Conservation (phyloP, 192 early-diverging fungal species). For the Coemansia guatemalensis region DNA sequence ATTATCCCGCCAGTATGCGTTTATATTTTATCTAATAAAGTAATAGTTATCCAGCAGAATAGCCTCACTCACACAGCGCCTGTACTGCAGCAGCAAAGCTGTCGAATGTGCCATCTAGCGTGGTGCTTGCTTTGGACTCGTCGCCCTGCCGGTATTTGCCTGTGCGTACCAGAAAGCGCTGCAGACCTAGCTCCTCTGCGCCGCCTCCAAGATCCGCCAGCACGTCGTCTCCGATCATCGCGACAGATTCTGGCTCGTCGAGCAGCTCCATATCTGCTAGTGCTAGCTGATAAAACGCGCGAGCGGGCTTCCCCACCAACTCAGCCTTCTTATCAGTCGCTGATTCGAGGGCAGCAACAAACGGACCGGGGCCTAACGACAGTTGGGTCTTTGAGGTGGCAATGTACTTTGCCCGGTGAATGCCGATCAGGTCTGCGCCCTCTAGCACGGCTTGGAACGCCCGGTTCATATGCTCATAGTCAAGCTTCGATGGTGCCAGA, state of each 20-base stretch:
- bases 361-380: conserved; percentile 85
- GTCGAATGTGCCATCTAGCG: conserved; percentile 57
- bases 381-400: conserved; percentile 58
- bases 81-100: conserved; percentile 71
- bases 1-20: not conserved
- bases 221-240: conserved; percentile 90
- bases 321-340: conserved; percentile 63
- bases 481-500: conserved; percentile 62
- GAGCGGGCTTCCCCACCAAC: conserved; percentile 82
- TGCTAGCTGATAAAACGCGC: conserved; percentile 74
- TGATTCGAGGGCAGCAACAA: conserved; percentile 82
- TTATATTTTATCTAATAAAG: conserved; percentile 5
- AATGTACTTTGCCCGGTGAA: conserved; percentile 84
- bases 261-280: conserved; percentile 66
- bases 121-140: conserved; percentile 55
- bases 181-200: conserved; percentile 72
- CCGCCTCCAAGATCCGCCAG: conserved; percentile 78
- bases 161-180: conserved; percentile 66
- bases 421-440: conserved; percentile 69
- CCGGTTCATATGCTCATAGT: conserved; percentile 62
- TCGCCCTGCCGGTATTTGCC: conserved; percentile 82
- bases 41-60: conserved; percentile 11
- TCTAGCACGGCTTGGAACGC: conserved; percentile 71
- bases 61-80: conserved; percentile 37
- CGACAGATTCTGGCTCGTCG: conserved; percentile 55